Evolutionary conservation across 306 rosid species (phyloP), one percentile per base, ranked within the genome.

Genomic region (Senna siamea): DNA sequence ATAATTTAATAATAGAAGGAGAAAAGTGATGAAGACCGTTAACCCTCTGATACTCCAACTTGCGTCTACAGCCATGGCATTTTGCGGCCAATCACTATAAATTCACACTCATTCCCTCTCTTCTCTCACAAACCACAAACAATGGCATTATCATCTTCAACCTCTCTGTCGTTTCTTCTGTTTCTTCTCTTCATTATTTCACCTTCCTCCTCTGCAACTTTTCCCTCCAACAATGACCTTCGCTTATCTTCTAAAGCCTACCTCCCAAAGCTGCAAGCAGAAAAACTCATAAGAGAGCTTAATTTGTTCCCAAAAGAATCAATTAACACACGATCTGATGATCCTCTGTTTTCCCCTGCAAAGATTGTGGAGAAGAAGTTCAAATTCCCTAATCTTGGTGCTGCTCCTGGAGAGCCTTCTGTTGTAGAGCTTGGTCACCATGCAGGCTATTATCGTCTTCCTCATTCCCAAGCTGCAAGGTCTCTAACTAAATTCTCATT

Each of bases 371-470:
- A 93, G 80, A 93, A 86, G 51, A 74, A 81, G 22, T 84, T 93
- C 26, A 65, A 56, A 47, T 79, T 89, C 60, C 89, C 91, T 40
- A 69, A 60, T 58, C 79, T 86, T 26, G 72, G 52, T 47, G 66
- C 59, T 52, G 57, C 79, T 34, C 17, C 46, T 17, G 47, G 26
- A 15, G 85, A 74, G 1, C 87, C 94, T 74, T 81, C 94, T 12
- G 68, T 81, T 59, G n/a, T 76, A 74, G 89, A 91, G 2, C 88
- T 93, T 53, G 98, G 94, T 66, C 98, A 91, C 81, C 97, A 91
- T 80, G 96, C 98, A 13, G 97, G 97, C 1, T 93, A 91, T 72
- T 91, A 91, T 70, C 59, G 68, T 2, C 96, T 93, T 79, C 91
- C 90, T 32, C 82, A 69, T 66, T 85, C 96, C 52, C 80, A 79